Percentiles rank a stretch among this genome's conserved stretches.
Evolutionary conservation across 2,329 filamentous ascomycete genomes (phyloP).

Genomic region (Tricladium varicosporioides): DNA sequence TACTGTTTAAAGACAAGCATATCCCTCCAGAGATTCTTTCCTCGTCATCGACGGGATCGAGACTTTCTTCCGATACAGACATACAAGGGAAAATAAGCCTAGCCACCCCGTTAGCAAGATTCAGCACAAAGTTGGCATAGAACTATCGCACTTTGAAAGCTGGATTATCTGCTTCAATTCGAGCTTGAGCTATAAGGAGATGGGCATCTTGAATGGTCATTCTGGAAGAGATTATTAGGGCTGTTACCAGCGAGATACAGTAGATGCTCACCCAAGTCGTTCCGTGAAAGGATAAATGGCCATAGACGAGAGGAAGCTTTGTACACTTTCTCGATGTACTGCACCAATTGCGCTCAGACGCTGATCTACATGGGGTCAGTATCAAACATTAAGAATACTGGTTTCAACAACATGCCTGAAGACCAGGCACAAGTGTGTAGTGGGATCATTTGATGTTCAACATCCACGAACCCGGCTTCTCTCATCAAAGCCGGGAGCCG

Average conservation of each 20-base stretch:
- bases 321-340: constrained; percentile 54
- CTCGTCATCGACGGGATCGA: constrained; percentile 26
- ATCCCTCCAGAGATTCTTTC: too few species aligned
- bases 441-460: constrained; percentile 63
- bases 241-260: neutral
- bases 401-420: constrained; percentile 48
- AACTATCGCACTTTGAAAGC: constrained; percentile 50
- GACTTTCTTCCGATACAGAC: constrained; percentile 62
- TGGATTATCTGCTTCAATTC: constrained; percentile 50
- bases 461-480: constrained; percentile 61
- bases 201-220: constrained; percentile 59
- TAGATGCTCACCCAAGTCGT: constrained; percentile 23
- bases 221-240: constrained; percentile 34
- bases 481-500: constrained; percentile 43
- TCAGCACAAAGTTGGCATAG: neutral
- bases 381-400: neutral
- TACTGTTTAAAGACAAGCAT: neutral
- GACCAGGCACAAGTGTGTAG: constrained; percentile 71
- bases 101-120: constrained; percentile 7
- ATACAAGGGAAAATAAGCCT: constrained; percentile 63
- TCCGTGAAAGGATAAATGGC: constrained; percentile 54
- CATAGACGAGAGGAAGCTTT: constrained; percentile 51
- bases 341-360: constrained; percentile 52
- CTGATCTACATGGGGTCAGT: constrained; percentile 39
- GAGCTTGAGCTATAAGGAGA: constrained; percentile 54